phyloP scores from a whole-genome alignment of 345 rosid species.

The Linum usitatissimum region DNA sequence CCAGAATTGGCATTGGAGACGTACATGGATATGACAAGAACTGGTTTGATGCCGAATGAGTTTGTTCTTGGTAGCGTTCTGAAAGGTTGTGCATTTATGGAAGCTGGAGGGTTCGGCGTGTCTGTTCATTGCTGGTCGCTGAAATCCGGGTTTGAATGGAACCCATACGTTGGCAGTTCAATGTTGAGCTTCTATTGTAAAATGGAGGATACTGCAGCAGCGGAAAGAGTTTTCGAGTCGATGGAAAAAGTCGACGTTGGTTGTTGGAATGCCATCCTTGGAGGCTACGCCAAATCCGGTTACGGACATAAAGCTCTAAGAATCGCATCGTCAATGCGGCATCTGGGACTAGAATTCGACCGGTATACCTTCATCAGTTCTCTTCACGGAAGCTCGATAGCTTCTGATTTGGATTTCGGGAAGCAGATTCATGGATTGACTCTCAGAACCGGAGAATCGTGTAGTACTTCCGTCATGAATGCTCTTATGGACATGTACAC shows the following conservation, averaged over 20 bases:
- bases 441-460: slow-evolving; percentile 11
- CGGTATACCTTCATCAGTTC: slow-evolving; percentile 22
- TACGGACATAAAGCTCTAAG: slow-evolving; percentile 22
- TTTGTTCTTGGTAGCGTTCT: slow-evolving; percentile 28
- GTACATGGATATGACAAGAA: slow-evolving; percentile 20
- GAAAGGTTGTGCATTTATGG: slow-evolving; percentile 19
- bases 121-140: slow-evolving; percentile 21
- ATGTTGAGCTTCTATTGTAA: slow-evolving; percentile 24
- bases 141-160: slow-evolving; percentile 20
- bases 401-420: slow-evolving; percentile 20
- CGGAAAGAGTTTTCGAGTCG: slow-evolving; percentile 19
- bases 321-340: slow-evolving; percentile 15
- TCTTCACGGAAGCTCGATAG: slow-evolving; percentile 25
- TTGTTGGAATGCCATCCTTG: slow-evolving; percentile 37
- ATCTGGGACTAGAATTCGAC: slow-evolving; percentile 20
- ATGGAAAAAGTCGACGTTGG: slow-evolving; percentile 19
- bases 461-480: slow-evolving; percentile 19
- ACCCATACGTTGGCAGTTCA: slow-evolving; percentile 27
- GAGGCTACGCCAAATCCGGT: slow-evolving; percentile 31
- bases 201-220: slow-evolving; percentile 28
- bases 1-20: slow-evolving; percentile 13
- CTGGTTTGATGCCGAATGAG: slow-evolving; percentile 12
- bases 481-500: slow-evolving; percentile 33
- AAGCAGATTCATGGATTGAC: slow-evolving; percentile 31
- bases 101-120: slow-evolving; percentile 19